Conservation (phyloP, 495 filamentous ascomycete species). For the Haplographium delicatum region DNA sequence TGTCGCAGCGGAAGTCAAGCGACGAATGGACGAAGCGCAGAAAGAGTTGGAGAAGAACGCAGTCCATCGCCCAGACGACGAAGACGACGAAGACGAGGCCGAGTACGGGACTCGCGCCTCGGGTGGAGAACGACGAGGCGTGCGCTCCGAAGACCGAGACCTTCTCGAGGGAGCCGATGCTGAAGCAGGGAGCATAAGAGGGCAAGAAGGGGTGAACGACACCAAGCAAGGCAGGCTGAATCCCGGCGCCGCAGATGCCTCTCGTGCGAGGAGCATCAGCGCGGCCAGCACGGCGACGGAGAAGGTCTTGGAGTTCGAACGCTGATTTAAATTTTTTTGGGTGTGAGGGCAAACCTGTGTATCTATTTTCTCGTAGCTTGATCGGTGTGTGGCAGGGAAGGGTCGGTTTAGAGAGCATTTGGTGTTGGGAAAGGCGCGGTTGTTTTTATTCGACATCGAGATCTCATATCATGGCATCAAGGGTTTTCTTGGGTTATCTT, state of each 20-base stretch:
- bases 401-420: too few species aligned
- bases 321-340: too few species aligned
- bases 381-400: too few species aligned
- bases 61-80: slow-evolving; percentile 51
- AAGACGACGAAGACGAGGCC: slow-evolving; percentile 76
- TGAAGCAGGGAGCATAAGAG: slow-evolving; percentile 39
- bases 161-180: slow-evolving; percentile 76
- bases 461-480: too few species aligned
- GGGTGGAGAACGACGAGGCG: slow-evolving; percentile 45
- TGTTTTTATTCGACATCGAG: too few species aligned
- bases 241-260: slow-evolving; percentile 1
- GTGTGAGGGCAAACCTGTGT: too few species aligned
- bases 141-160: slow-evolving; percentile 70
- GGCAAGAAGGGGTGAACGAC: slow-evolving; percentile 16
- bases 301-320: slow-evolving; percentile 39
- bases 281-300: slow-evolving; percentile 29
- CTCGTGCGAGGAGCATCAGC: slow-evolving; percentile 6
- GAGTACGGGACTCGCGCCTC: slow-evolving; percentile 38
- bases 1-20: slow-evolving; percentile 83
- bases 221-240: slow-evolving; percentile 13
- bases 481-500: too few species aligned
- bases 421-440: too few species aligned
- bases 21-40: slow-evolving; percentile 91
- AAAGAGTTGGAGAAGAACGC: slow-evolving; percentile 77
- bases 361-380: too few species aligned